Percentiles rank a stretch among this genome's conserved stretches.
Evolutionary conservation across 257 asterid species (phyloP).

Genomic region (Dorcoceras hygrometricum): DNA sequence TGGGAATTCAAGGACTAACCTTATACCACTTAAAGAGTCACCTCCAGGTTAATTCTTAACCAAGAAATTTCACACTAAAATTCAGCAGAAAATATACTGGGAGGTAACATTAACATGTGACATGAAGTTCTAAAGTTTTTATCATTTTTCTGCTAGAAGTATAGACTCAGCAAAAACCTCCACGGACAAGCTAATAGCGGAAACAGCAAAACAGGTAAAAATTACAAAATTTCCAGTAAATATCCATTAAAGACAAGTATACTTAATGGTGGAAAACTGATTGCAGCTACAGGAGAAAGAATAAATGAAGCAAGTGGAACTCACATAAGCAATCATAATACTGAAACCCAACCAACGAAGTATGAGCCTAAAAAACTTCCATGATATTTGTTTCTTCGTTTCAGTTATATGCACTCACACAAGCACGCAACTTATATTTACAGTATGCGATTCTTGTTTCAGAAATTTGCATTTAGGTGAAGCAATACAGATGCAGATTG

Average conservation of each 20-base stretch:
- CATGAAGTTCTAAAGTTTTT: conserved; percentile 19
- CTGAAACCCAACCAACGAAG: conserved; percentile 45
- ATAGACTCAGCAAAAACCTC: conserved; percentile 77
- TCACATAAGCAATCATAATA: conserved; percentile 42
- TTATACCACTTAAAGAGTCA: conserved; percentile 92
- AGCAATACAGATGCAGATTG: conserved; percentile 78
- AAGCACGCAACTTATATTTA: conserved; percentile 17
- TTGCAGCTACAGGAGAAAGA: conserved; percentile 61
- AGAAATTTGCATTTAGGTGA: conserved; percentile 66
- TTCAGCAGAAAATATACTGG: background rate
- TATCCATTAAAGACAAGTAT: background rate
- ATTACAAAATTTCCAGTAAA: conserved; percentile 8
- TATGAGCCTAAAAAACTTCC: conserved; percentile 25
- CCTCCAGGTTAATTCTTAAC: conserved; percentile 70
- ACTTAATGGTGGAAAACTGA: conserved; percentile 22
- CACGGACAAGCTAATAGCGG: conserved; percentile 64
- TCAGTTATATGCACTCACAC: background rate
- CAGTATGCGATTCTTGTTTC: conserved; percentile 22
- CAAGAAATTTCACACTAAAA: background rate
- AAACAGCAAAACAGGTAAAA: conserved; percentile 57
- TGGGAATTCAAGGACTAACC: conserved; percentile 92
- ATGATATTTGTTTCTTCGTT: background rate
- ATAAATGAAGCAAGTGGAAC: conserved; percentile 38
- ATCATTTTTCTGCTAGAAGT: conserved; percentile 52
- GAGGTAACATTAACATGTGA: background rate